Percentiles rank a stretch among this genome's conserved stretches.
phyloP scores from a whole-genome alignment of 441 rosid species.

The Bruguiera hainesii region DNA sequence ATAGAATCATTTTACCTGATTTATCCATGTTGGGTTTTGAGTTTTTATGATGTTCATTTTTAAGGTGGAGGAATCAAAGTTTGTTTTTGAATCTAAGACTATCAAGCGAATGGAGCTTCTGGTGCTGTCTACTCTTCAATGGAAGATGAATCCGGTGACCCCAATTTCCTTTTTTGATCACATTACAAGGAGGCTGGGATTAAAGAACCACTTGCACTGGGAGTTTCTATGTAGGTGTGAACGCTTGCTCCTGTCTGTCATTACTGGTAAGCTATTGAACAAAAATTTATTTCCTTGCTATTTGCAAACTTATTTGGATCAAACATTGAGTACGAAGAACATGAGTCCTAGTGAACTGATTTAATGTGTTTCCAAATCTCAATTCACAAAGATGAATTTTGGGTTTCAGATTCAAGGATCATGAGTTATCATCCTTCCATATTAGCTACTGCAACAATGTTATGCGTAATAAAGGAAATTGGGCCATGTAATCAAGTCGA shows the following conservation, averaged over 20 bases:
- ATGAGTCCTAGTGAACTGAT: slow-evolving; percentile 1
- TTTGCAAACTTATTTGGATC: neutral
- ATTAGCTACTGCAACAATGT: slow-evolving; percentile 56
- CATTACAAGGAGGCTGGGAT: slow-evolving; percentile 55
- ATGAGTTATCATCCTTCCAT: slow-evolving; percentile 52
- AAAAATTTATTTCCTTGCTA: neutral
- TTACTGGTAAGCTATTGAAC: slow-evolving; percentile 40
- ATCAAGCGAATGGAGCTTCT: slow-evolving; percentile 72
- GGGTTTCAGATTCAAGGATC: slow-evolving; percentile 50
- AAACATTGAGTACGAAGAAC: neutral
- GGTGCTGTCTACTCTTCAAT: slow-evolving; percentile 59
- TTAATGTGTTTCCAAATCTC: neutral
- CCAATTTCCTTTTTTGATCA: slow-evolving; percentile 62
- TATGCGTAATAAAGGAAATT: slow-evolving; percentile 40
- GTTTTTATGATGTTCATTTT: neutral
- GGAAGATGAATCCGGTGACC: slow-evolving; percentile 87
- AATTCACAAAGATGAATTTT: slow-evolving; percentile 6
- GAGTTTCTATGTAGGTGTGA: slow-evolving; percentile 57
- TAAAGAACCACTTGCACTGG: slow-evolving; percentile 43
- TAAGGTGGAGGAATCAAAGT: slow-evolving; percentile 60
- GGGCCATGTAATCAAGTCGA: slow-evolving; percentile 39
- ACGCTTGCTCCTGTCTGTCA: slow-evolving; percentile 40
- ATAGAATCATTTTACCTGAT: slow-evolving; percentile 11
- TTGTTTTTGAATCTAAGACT: slow-evolving; percentile 60
- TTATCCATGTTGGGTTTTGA: slow-evolving; percentile 6